Percentiles rank a stretch among this genome's conserved stretches.
phyloP scores from a whole-genome alignment of 306 rosid species.

The Pachyrhizus erosus region DNA sequence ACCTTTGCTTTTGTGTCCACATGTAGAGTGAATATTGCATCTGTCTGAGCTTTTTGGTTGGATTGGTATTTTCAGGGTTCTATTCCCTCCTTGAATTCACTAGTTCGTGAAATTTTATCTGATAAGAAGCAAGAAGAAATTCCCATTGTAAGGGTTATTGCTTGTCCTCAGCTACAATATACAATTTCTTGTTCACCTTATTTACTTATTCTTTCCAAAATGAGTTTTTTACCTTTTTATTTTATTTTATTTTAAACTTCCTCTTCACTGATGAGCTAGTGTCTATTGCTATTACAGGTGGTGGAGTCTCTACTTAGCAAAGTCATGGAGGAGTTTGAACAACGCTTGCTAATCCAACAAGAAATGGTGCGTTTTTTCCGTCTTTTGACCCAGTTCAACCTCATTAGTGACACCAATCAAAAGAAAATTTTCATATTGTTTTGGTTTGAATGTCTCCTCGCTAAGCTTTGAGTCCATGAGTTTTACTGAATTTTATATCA shows the following conservation, averaged over 20 bases:
- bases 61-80: conserved; percentile 63
- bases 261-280: conserved; percentile 5
- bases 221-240: not conserved
- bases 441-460: conserved; percentile 12
- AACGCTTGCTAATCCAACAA: conserved; percentile 58
- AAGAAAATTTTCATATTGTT: not conserved
- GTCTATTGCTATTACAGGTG: conserved; percentile 56
- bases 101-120: conserved; percentile 67
- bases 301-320: conserved; percentile 75
- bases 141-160: conserved; percentile 65
- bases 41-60: conserved; percentile 31
- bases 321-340: conserved; percentile 89
- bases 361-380: conserved; percentile 57
- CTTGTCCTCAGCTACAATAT: conserved; percentile 4
- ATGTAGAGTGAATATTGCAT: not conserved
- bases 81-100: conserved; percentile 56
- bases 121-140: conserved; percentile 84
- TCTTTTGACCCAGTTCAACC: not conserved
- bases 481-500: conserved; percentile 24
- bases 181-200: not conserved
- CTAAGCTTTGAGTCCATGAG: not conserved
- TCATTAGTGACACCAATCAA: not conserved
- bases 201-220: not conserved
- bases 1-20: not conserved
- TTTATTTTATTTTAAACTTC: not conserved